Base-by-base conservation (phyloP, 1,284 basidiomycete genomes). In the Moniliella sp. region DNA sequence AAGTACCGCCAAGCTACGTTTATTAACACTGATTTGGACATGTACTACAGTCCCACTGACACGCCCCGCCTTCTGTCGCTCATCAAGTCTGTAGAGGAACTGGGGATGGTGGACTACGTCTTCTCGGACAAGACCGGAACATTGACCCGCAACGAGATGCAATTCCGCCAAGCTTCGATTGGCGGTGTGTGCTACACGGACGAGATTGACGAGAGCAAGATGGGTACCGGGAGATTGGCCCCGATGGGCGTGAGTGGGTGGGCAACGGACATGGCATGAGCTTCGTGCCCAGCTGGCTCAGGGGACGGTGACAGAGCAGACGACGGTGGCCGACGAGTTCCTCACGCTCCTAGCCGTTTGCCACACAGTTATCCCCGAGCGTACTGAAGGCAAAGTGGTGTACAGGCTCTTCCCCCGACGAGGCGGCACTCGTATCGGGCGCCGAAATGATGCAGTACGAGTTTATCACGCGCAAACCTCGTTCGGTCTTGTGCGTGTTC, bases 71-170 rank as follows among this genome's bases (percentile, higher is more conserved):
- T 91, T 0, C 93, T 84, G 1, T 86, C 81, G 3, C 72, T 99
- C 15, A n/a, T n/a, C n/a, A n/a, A n/a, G n/a, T n/a, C n/a, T n/a
- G 91, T 97, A 5, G 91, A 97, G 62, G 91, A 97, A 58, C 74
- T 99, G 8, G 91, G 91, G 0, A 88, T 94, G 62, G 94, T 99
- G 45, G 83, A 91, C 64, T 97, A 88, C 61, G 82, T 97, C 16
- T 97, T 99, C 64, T 84, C 79, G 33, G 91, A 97, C 68, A 97
- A 97, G 67, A 97, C 88, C 0, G 88, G 88, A 3, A 97, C 91
- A 0, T 67, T 97, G 19, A 97, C 88, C 3, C 72, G 82, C 37
- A 97, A 97, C 64, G 59, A 91, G 63, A 97, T 97, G 91, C 84
- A 94, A 63, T 97, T 97, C 63, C 73, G 75, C 15, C 78, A 80